Evolutionary conservation across 495 filamentous ascomycete genomes (phyloP).

Genomic region (Staphylotrichum tortipilum): DNA sequence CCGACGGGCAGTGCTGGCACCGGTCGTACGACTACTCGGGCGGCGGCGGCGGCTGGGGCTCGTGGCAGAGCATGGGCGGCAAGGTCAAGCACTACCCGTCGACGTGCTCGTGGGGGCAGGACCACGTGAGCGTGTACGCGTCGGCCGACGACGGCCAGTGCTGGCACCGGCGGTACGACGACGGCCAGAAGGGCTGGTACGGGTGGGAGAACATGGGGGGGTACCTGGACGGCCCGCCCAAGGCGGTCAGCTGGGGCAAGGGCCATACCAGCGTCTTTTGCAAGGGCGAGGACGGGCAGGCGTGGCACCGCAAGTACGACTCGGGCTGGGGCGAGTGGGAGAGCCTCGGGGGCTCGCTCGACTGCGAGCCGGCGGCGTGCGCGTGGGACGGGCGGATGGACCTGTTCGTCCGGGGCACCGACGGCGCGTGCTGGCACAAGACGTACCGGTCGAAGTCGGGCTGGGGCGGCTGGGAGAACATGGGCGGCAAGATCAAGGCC

Average conservation of each 20-base stretch:
- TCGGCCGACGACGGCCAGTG: slow-evolving; percentile 10
- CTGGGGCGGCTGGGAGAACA: slow-evolving; percentile 16
- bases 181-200: slow-evolving; percentile 3
- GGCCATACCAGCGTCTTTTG: slow-evolving; percentile 17
- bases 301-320: slow-evolving; percentile 11
- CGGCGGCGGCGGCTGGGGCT: slow-evolving; percentile 9
- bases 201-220: slow-evolving; percentile 17
- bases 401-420: slow-evolving; percentile 18
- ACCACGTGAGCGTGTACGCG: slow-evolving; percentile 13
- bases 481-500: slow-evolving; percentile 15
- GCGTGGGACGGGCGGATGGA: slow-evolving; percentile 19
- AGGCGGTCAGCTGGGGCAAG: slow-evolving; percentile 13
- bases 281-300: slow-evolving; percentile 20
- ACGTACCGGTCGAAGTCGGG: slow-evolving; percentile 7
- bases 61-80: slow-evolving; percentile 18
- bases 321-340: slow-evolving; percentile 16
- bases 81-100: slow-evolving; percentile 12
- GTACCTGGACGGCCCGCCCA: slow-evolving; percentile 16
- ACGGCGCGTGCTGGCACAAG: slow-evolving; percentile 21
- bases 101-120: slow-evolving; percentile 10
- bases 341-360: slow-evolving; percentile 12
- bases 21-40: slow-evolving; percentile 5
- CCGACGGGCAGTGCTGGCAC: slow-evolving; percentile 18
- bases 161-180: slow-evolving; percentile 13
- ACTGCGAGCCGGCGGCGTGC: slow-evolving; percentile 14